phyloP scores from a whole-genome alignment of 1,139 yeast species.

The Fermentozyma sake region DNA sequence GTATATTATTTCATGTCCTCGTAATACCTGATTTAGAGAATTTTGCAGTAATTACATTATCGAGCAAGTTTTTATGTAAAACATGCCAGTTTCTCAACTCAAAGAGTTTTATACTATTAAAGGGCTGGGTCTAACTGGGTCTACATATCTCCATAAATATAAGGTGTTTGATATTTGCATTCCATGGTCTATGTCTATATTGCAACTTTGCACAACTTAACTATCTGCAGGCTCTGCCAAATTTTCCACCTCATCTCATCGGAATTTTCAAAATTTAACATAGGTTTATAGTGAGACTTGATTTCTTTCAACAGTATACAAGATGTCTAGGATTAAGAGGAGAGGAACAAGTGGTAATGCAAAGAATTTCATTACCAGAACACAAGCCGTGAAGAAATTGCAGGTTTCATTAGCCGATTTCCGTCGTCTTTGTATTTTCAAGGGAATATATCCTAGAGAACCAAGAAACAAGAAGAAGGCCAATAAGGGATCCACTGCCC shows the following conservation, averaged over 20 bases:
- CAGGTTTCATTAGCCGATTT: conserved; percentile 97
- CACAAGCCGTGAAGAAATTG: conserved; percentile 88
- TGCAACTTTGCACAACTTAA: too few relatives aligned
- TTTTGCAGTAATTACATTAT: too few relatives aligned
- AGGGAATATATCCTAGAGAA: conserved; percentile 94
- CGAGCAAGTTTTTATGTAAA: too few relatives aligned
- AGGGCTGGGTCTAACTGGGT: too few relatives aligned
- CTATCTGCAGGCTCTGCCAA: too few relatives aligned
- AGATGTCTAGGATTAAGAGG: conserved; percentile 54
- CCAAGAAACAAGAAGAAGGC: conserved; percentile 96
- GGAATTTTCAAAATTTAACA: conserved; percentile 1
- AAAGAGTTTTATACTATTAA: too few relatives aligned
- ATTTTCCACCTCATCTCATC: conserved; percentile 10
- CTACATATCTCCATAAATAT: too few relatives aligned
- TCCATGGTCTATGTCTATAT: too few relatives aligned
- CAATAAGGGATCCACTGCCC: conserved; percentile 94
- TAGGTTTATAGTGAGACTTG: neutral
- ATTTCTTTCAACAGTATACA: conserved; percentile 2
- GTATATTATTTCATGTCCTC: too few relatives aligned
- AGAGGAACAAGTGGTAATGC: conserved; percentile 88
- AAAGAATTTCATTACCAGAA: conserved; percentile 86
- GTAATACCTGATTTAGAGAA: too few relatives aligned
- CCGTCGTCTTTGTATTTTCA: conserved; percentile 94
- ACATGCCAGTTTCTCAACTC: too few relatives aligned
- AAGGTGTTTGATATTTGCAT: too few relatives aligned